Evolutionary conservation across 106 monocot genomes (phyloP).

Genomic region (Dendrobium huoshanense): DNA sequence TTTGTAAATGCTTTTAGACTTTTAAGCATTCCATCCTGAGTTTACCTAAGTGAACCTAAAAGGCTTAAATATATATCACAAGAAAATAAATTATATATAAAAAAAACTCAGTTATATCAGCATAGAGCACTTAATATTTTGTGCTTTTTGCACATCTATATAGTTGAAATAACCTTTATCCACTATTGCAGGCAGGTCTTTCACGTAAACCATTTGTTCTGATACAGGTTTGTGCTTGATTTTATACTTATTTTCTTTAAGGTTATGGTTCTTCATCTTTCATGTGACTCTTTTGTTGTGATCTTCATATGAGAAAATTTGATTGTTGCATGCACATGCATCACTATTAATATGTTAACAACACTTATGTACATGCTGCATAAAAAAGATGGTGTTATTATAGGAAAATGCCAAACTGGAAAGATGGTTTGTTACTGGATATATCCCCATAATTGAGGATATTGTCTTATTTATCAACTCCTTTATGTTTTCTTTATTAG

Average conservation of each 20-base stretch:
- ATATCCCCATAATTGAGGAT: too few species aligned
- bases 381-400: background rate
- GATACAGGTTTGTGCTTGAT: conserved; percentile 62
- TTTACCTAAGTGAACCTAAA: too few species aligned
- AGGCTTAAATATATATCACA: too few species aligned
- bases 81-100: background rate
- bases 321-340: background rate
- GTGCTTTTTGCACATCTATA: background rate
- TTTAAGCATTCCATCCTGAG: too few species aligned
- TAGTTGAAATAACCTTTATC: conserved; percentile 2
- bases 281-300: background rate
- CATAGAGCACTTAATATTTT: background rate
- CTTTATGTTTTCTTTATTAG: too few species aligned
- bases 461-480: too few species aligned
- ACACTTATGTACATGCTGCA: background rate
- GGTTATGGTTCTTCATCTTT: background rate
- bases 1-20: too few species aligned
- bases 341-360: background rate
- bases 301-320: background rate
- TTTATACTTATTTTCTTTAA: background rate
- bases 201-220: conserved; percentile 90
- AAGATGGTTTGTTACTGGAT: background rate
- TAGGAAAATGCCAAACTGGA: background rate
- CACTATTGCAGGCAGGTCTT: conserved; percentile 72
- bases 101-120: background rate